Percentiles rank a stretch among this genome's conserved stretches.
phyloP scores from a whole-genome alignment of 208 protist genomes.

The Leishmania gerbilli region DNA sequence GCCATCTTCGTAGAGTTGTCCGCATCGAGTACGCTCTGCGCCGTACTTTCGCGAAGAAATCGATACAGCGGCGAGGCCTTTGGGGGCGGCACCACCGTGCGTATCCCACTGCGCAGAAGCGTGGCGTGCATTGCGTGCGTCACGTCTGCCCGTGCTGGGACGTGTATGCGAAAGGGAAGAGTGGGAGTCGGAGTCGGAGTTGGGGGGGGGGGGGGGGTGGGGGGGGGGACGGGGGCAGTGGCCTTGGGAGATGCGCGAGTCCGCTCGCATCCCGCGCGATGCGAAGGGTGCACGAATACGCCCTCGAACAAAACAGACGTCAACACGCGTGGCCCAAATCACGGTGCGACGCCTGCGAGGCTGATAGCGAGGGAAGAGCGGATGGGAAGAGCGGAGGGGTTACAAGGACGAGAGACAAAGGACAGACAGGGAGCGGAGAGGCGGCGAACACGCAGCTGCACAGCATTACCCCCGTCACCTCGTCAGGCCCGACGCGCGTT shows the following conservation, averaged over 20 bases:
- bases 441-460: background rate
- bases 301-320: background rate
- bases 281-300: background rate
- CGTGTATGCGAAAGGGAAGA: background rate
- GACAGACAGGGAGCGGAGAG: background rate
- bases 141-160: background rate
- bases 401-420: background rate
- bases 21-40: background rate
- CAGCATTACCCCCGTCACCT: background rate
- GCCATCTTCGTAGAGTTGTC: background rate
- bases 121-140: constrained; percentile 4
- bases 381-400: background rate
- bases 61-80: background rate
- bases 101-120: background rate
- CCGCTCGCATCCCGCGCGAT: background rate
- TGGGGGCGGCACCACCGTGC: background rate
- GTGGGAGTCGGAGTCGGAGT: no score
- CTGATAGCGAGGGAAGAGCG: background rate
- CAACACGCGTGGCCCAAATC: background rate
- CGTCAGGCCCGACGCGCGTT: background rate
- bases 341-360: background rate
- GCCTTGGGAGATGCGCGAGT: background rate
- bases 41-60: constrained; percentile 7
- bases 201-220: no score
- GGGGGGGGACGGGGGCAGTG: background rate